Percentiles rank a stretch among this genome's conserved stretches.
These are phyloP conservation scores for Monilinia fructicola DNA, from an alignment of 2,329 filamentous ascomycete genomes.

Conservation along the genomic window DNA sequence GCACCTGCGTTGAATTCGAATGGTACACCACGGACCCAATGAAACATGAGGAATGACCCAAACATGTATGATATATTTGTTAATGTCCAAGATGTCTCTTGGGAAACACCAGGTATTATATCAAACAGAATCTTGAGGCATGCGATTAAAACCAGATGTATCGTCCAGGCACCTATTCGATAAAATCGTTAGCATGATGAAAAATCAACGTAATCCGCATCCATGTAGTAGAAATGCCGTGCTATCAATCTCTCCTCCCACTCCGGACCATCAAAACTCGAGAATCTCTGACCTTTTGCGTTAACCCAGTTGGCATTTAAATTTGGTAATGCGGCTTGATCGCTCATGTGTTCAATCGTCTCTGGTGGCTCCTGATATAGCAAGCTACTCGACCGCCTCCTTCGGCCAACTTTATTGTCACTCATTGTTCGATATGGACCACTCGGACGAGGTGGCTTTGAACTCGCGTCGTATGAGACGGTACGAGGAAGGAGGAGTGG, in stretches of 20 bases:
- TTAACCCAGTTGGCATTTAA: slow-evolving; percentile 99
- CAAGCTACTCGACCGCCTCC: slow-evolving; percentile 95
- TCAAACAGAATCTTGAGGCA: slow-evolving; percentile 95
- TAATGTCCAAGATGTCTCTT: slow-evolving; percentile 97
- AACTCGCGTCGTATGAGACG: slow-evolving; percentile 86
- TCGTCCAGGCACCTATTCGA: slow-evolving; percentile 85
- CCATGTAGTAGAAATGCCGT: not conserved
- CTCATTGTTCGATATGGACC: slow-evolving; percentile 51
- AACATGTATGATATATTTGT: slow-evolving; percentile 99
- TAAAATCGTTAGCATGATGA: slow-evolving; percentile 21
- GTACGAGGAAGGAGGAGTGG: slow-evolving; percentile 82
- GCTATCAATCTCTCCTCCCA: not conserved
- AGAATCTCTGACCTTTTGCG: slow-evolving; percentile 75
- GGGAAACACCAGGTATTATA: slow-evolving; percentile 91
- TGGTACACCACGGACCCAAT: slow-evolving; percentile 94
- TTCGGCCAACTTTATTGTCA: slow-evolving; percentile 66
- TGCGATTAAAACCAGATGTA: slow-evolving; percentile 90
- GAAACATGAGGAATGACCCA: slow-evolving; percentile 98
- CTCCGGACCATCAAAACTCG: slow-evolving; percentile 5
- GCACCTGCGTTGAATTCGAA: slow-evolving; percentile 99
- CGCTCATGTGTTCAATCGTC: slow-evolving; percentile 95
- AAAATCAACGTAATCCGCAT: slow-evolving; percentile 14
- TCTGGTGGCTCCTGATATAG: slow-evolving; percentile 96
- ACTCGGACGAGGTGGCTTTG: slow-evolving; percentile 66
- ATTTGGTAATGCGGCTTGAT: slow-evolving; percentile 92